Conservation (phyloP, 208 protist species). For the Trypanosoma lewisi region DNA sequence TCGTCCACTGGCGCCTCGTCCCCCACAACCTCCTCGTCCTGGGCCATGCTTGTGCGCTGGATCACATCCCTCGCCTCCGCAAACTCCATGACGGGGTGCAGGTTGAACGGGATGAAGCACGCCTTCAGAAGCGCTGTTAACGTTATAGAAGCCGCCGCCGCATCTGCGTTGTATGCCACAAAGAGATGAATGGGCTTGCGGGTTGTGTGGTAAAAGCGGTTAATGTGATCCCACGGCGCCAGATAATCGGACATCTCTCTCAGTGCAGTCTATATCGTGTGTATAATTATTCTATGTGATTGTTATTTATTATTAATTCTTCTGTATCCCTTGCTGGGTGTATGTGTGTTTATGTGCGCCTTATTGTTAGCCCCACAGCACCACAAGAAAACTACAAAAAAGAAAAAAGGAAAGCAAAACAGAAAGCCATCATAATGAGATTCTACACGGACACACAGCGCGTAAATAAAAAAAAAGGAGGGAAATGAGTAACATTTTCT, state of each 20-base stretch:
- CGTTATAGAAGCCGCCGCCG: conserved; percentile 70
- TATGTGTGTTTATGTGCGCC: neutral
- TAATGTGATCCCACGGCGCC: conserved; percentile 63
- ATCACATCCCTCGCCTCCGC: conserved; percentile 55
- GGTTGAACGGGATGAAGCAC: conserved; percentile 67
- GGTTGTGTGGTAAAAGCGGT: conserved; percentile 58
- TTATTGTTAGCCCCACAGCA: conserved; percentile 2
- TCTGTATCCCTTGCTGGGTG: conserved; percentile 2
- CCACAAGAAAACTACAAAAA: conserved; percentile 16
- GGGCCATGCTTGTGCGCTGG: conserved; percentile 48
- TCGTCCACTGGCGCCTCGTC: conserved; percentile 37
- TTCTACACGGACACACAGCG: no score
- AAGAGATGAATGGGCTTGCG: conserved; percentile 71
- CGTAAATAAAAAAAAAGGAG: no score
- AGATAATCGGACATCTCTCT: conserved; percentile 22
- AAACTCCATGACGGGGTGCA: conserved; percentile 74
- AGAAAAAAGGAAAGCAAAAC: conserved; percentile 22
- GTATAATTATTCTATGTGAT: neutral
- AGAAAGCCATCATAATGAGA: conserved; percentile 1
- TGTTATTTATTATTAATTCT: neutral
- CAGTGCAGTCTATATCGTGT: neutral
- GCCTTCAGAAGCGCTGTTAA: conserved; percentile 66
- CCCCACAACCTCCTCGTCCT: conserved; percentile 46
- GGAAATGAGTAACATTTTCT: neutral
- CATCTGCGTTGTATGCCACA: conserved; percentile 70